Evolutionary conservation across 1,139 yeast genomes (phyloP).

Genomic region (Hyphopichia pseudoburtonii): DNA sequence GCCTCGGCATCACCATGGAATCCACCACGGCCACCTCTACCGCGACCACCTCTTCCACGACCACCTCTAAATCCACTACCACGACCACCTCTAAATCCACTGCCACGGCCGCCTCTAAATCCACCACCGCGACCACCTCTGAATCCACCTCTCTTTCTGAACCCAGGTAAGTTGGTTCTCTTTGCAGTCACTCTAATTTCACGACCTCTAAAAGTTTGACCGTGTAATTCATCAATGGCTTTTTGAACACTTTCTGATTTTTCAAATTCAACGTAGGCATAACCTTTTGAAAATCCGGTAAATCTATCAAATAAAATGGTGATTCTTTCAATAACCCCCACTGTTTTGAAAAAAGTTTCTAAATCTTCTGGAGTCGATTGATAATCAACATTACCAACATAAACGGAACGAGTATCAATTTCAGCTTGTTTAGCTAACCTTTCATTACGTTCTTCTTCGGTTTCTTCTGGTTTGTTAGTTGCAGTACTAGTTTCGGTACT

Average conservation of each 20-base stretch:
- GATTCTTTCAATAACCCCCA: slow-evolving; percentile 38
- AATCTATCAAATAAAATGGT: slow-evolving; percentile 40
- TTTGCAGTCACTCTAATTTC: slow-evolving; percentile 38
- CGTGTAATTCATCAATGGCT: slow-evolving; percentile 39
- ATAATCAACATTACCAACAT: slow-evolving; percentile 46
- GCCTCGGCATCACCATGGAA: slow-evolving; percentile 23
- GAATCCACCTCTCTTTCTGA: slow-evolving; percentile 21
- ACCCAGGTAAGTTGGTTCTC: slow-evolving; percentile 42
- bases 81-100: slow-evolving; percentile 18
- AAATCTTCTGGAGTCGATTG: slow-evolving; percentile 43
- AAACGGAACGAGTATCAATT: slow-evolving; percentile 38
- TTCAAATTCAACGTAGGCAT: slow-evolving; percentile 44
- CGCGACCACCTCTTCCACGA: slow-evolving; percentile 14
- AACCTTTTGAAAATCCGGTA: slow-evolving; percentile 46
- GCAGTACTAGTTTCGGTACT: slow-evolving; percentile 1
- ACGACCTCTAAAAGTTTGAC: slow-evolving; percentile 35
- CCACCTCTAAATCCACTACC: slow-evolving; percentile 17
- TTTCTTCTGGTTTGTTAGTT: slow-evolving; percentile 13
- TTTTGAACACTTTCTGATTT: slow-evolving; percentile 24
- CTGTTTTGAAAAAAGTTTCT: slow-evolving; percentile 34
- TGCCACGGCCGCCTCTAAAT: slow-evolving; percentile 14
- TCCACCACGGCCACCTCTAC: slow-evolving; percentile 20
- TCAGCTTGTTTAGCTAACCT: slow-evolving; percentile 33
- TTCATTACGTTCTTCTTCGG: slow-evolving; percentile 29
- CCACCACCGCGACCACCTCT: slow-evolving; percentile 21